These are phyloP conservation scores for Buddleja alternifolia DNA, from an alignment of 257 asterid genomes.

Conservation along the genomic window DNA sequence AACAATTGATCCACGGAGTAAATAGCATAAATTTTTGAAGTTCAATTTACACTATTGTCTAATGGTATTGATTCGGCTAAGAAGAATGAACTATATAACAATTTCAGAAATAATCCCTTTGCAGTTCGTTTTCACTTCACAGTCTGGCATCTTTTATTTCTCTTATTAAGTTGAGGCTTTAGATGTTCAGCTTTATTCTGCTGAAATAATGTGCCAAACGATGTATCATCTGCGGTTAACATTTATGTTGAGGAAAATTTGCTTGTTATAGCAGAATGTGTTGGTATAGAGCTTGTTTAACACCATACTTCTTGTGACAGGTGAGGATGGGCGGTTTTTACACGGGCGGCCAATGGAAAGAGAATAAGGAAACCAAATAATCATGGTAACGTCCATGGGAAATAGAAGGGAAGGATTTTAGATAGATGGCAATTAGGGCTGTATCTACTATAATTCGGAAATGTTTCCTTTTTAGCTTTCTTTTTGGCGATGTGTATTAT, in stretches of 20 bases:
- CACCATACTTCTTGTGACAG: slow-evolving; percentile 34
- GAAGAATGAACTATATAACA: too few relatives aligned
- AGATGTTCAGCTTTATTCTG: neutral
- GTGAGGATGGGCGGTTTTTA: slow-evolving; percentile 69
- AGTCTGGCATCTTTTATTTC: neutral
- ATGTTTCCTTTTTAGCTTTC: too few relatives aligned
- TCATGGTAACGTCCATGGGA: neutral
- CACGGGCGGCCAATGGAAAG: slow-evolving; percentile 68
- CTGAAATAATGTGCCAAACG: neutral
- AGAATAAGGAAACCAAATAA: slow-evolving; percentile 33
- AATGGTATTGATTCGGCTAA: too few relatives aligned
- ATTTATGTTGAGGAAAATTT: neutral
- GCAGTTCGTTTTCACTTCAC: neutral
- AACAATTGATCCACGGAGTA: neutral
- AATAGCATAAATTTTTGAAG: too few relatives aligned
- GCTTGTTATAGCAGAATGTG: neutral
- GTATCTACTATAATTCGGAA: slow-evolving; percentile 13
- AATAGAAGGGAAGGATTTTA: neutral
- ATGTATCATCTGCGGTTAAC: neutral
- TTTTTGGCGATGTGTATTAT: too few relatives aligned
- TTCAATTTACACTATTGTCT: too few relatives aligned
- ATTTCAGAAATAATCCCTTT: too few relatives aligned
- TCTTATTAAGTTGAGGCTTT: neutral
- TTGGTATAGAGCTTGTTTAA: neutral
- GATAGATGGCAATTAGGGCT: slow-evolving; percentile 24